Evolutionary conservation across 768 basidiomycete species (phyloP).

Genomic region (Phylloporus scabripes): DNA sequence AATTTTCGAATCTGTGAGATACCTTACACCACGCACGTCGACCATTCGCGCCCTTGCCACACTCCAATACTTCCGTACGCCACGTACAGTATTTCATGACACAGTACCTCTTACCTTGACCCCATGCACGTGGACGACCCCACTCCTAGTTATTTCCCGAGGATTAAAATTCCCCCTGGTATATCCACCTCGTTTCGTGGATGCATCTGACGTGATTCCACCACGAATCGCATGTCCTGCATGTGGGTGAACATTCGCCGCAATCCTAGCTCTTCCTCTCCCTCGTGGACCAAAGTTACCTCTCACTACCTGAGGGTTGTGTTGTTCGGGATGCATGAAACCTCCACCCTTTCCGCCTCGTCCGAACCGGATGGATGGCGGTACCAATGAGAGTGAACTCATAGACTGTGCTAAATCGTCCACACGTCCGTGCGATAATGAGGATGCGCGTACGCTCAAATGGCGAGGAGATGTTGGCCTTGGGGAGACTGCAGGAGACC

Average conservation of each 20-base stretch:
- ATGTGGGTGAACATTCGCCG: constrained; percentile 14
- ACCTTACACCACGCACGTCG: background rate
- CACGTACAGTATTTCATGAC: constrained; percentile 1
- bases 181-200: constrained; percentile 3
- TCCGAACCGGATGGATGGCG: constrained; percentile 66
- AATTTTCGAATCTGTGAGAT: background rate
- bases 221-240: constrained; percentile 9
- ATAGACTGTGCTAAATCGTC: constrained; percentile 48
- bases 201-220: constrained; percentile 1
- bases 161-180: constrained; percentile 8
- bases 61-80: background rate
- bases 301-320: constrained; percentile 28
- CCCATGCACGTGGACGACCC: constrained; percentile 1
- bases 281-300: constrained; percentile 28
- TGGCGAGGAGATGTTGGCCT: constrained; percentile 17
- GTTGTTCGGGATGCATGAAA: constrained; percentile 36
- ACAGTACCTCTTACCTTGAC: constrained; percentile 11
- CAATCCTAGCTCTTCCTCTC: constrained; percentile 29
- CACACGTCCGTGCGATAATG: constrained; percentile 26
- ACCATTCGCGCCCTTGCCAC: background rate
- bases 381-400: constrained; percentile 53
- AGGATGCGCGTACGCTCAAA: constrained; percentile 14
- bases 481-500: constrained; percentile 18
- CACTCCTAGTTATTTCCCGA: constrained; percentile 16
- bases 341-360: constrained; percentile 58